Conservation (phyloP, 2,329 filamentous ascomycete genomes). For the Scopulariopsis brevicaulis region DNA sequence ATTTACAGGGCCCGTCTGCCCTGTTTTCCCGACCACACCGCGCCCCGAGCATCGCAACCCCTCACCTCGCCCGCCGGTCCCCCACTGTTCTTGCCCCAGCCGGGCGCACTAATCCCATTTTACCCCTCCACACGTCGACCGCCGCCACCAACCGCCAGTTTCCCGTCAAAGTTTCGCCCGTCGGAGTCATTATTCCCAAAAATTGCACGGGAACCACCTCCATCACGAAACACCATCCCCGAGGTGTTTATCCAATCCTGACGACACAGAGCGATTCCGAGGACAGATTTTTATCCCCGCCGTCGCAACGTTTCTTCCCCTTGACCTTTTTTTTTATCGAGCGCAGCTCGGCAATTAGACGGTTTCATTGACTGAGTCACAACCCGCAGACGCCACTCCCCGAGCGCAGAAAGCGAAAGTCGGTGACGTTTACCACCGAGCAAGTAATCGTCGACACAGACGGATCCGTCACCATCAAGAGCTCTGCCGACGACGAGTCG, state of each 20-base stretch:
- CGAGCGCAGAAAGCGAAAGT: conserved; percentile 74
- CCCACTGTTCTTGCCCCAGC: background rate
- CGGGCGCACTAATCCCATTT: background rate
- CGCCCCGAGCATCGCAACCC: background rate
- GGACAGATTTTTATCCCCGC: background rate
- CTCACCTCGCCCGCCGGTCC: background rate
- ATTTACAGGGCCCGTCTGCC: background rate
- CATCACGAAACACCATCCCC: background rate
- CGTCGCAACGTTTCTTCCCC: background rate
- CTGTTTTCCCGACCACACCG: background rate
- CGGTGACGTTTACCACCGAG: conserved; percentile 85
- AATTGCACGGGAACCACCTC: background rate
- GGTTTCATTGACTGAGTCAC: background rate
- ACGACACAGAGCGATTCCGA: background rate
- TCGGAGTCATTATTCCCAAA: background rate
- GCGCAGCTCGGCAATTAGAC: background rate
- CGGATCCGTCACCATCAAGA: conserved; percentile 70
- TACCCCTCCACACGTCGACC: background rate
- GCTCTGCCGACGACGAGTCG: conserved; percentile 62
- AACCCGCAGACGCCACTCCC: background rate
- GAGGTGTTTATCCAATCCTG: background rate
- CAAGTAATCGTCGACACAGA: conserved; percentile 80
- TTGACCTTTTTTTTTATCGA: background rate
- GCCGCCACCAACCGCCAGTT: background rate
- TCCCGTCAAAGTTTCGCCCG: background rate